Base-by-base conservation (phyloP, 179 eudicot genomes). In the Amaranthus tricolor region DNA sequence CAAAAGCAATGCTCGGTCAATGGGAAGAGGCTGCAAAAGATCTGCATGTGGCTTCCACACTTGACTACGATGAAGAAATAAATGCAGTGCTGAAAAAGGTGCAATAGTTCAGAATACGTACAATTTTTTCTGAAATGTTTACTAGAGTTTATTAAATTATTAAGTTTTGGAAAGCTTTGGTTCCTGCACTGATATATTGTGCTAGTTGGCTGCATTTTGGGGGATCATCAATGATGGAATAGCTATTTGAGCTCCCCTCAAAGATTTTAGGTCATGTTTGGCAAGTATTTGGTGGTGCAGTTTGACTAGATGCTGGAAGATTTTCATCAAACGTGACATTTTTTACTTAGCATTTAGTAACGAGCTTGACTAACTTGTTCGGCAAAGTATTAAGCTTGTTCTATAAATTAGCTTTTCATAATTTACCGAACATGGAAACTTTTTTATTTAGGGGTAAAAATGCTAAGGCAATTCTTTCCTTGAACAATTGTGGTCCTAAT, bases 21-120 rank as follows among this genome's bases (percentile, higher is more conserved):
- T 95, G 99, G 97, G 89, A 81, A 88, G 95, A 90, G 76, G 92
- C 97, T 76, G 97, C 97, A 15, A 93, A 93, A 82, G 99, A 95
- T 87, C 97, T 95, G 72, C 99, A 93, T 78, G 73, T 90, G 83
- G 99, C 99, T 54, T 90, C 99, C n/a, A 95, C 78, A 15, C 79
- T 95, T 57, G 99, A 95, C 80, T 93, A 76, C 76, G 98, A 95
- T 80, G 99, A 95, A 87, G 99, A 95, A 81, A 83, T 95, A 54
- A 80, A 73, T 68, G 85, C 87, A 49, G 88, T 89, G 9, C 91
- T 95, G 20, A 93, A 93, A 80, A 90, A 91, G 97, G 99, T 95
- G 40, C 16, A 56, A 14, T 7, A 6, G 3, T 68, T 58, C 61
- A 5, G 66, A n/a, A 40, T 24, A 16, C 7, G 2, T 31, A 31